These are phyloP conservation scores for Picea engelmannii DNA, from an alignment of 83 land plant species.

Conservation along the genomic window DNA sequence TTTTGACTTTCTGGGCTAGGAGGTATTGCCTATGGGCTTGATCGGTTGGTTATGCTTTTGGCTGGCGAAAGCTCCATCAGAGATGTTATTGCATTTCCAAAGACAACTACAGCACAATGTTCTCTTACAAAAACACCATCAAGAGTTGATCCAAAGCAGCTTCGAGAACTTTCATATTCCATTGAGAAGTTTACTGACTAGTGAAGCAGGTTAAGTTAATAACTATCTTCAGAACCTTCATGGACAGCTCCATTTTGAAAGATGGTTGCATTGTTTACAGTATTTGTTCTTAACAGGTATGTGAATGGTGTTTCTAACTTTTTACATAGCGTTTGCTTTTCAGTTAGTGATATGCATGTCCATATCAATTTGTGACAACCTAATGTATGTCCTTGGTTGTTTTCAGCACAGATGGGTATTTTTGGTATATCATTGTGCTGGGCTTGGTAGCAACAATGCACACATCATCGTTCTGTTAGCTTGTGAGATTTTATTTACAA, in stretches of 20 bases:
- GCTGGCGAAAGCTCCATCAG: constrained; percentile 89
- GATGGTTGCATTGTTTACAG: background rate
- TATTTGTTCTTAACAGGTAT: background rate
- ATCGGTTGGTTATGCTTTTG: constrained; percentile 92
- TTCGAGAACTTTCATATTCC: constrained; percentile 58
- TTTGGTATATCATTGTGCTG: background rate
- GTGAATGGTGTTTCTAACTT: background rate
- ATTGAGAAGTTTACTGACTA: background rate
- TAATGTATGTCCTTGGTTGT: background rate
- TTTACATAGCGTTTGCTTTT: background rate
- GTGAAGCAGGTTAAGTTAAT: background rate
- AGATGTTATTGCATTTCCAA: constrained; percentile 98
- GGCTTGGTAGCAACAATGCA: background rate
- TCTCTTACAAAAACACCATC: constrained; percentile 86
- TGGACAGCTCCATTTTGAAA: background rate
- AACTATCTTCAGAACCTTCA: background rate
- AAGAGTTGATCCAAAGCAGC: constrained; percentile 75
- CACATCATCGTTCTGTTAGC: background rate
- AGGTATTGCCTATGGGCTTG: constrained; percentile 95
- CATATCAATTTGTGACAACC: background rate
- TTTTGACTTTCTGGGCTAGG: constrained; percentile 45
- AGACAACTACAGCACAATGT: constrained; percentile 93
- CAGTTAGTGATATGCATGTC: background rate
- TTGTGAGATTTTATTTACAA: background rate
- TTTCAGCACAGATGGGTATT: background rate